Percentiles rank a stretch among this genome's conserved stretches.
phyloP scores from a whole-genome alignment of 345 rosid species.

The Acer yangbiense region DNA sequence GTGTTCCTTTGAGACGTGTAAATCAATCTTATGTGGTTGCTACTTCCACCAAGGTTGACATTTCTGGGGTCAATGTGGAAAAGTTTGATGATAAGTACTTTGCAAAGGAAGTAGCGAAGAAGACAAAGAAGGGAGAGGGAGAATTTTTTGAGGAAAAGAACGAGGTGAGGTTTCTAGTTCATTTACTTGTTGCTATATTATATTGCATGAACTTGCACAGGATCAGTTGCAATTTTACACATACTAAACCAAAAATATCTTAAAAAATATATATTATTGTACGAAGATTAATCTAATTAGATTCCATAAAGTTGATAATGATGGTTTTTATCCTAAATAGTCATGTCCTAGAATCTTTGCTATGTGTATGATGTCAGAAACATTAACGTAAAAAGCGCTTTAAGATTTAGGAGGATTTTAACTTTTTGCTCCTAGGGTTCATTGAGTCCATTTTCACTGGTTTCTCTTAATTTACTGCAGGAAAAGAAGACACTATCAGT shows the following conservation, averaged over 20 bases:
- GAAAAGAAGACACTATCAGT: constrained; percentile 65
- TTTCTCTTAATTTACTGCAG: constrained; percentile 30
- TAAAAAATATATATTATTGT: neutral
- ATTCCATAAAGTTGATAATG: neutral
- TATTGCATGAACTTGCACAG: neutral
- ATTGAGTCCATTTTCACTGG: neutral
- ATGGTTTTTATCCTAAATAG: neutral
- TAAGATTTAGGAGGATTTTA: neutral
- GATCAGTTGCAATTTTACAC: neutral
- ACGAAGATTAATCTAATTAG: neutral
- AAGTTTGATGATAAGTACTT: constrained; percentile 67
- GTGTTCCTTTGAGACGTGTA: constrained; percentile 70
- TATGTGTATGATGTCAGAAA: neutral
- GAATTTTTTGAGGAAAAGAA: constrained; percentile 83
- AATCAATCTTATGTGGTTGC: constrained; percentile 69
- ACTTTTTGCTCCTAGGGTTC: neutral
- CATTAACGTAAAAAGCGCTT: neutral
- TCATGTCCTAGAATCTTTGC: neutral
- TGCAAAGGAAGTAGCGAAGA: constrained; percentile 71
- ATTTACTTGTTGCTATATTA: neutral
- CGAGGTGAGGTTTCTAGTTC: constrained; percentile 49
- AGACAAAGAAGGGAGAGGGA: constrained; percentile 72
- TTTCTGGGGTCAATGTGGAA: constrained; percentile 50
- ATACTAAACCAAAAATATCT: neutral
- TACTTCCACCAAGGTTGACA: constrained; percentile 73